Evolutionary conservation across 768 basidiomycete genomes (phyloP), one percentile per base, ranked within the genome.

Genomic region (Sporobolomyces phaffii): DNA sequence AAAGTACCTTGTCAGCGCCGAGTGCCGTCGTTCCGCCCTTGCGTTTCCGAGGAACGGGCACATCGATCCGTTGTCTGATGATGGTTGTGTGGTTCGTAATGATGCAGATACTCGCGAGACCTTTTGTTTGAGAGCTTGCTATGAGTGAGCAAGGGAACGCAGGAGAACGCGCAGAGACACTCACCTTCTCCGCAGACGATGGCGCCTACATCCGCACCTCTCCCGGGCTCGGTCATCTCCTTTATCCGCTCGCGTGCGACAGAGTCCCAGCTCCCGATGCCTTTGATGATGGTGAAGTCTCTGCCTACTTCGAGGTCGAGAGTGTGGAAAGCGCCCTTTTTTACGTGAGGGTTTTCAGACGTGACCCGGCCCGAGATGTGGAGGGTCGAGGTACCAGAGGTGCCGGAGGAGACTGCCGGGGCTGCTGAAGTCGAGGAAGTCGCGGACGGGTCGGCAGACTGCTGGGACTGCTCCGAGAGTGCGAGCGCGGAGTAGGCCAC

Each of bases 11-110:
- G 75, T 99, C 96, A 70, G 97, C 90, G 33, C 91, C 88, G 2
- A 88, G 86, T 1, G 87, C 82, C 10, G 87, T 86, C 15, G 86
- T 82, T 5, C 87, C 84, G 1, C 91, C 88, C 14, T 91, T 82
- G 45, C 84, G 85, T 78, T 99, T 99, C 59, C 96, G 84, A 8
- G 96, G 96, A 62, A 98, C 87, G 1, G 88, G 81, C 1, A 91
- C 84, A 24, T 90, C 88, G 60, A 99, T 86, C 26, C 96, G 84
- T 75, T 97, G 91, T 6, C 90, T 81, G 38, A 99, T 86, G 33
- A 93, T 81, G 2, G 96, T 99, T 87, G 98, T 93, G 78, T 98
- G 93, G 73, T 98, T 87, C 2, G 93, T 97, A 18, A 99, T 81
- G 34, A 99, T 79, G 77, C 96, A 98, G 77, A 99, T 89, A 14